A percentile compares a stretch with the other conserved stretches of the same genome.
phyloP scores from a whole-genome alignment of 805 yeast species.

The Candida boidinii region DNA sequence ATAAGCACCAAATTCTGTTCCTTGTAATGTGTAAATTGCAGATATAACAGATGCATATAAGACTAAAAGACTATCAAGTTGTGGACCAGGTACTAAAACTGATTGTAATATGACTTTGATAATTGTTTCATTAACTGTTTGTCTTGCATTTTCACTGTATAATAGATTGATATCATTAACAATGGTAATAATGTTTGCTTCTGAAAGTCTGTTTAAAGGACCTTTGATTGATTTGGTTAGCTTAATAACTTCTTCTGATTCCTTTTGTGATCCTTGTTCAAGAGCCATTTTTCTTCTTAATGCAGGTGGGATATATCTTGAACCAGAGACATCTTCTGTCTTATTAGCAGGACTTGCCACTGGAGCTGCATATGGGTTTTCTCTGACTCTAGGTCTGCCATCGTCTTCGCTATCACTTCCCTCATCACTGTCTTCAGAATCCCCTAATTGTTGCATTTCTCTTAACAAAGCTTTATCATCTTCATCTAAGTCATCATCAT shows the following conservation, averaged over 20 bases:
- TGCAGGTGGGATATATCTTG: conserved; percentile 81
- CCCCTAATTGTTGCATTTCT: conserved; percentile 21
- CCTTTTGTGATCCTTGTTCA: conserved; percentile 19
- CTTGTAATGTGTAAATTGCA: conserved; percentile 69
- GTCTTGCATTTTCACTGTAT: conserved; percentile 64
- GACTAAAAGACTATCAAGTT: conserved; percentile 71
- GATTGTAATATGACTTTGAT: conserved; percentile 58
- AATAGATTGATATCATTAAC: conserved; percentile 59
- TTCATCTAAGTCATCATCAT: conserved; percentile 21
- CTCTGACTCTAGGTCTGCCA: conserved; percentile 32
- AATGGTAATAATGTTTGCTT: conserved; percentile 67
- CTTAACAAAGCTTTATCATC: conserved; percentile 20
- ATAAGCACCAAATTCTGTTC: conserved; percentile 84
- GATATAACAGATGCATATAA: conserved; percentile 71
- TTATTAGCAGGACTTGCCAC: conserved; percentile 11
- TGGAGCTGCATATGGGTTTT: conserved; percentile 74
- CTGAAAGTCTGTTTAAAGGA: conserved; percentile 81
- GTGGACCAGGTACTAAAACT: conserved; percentile 50
- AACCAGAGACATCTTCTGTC: conserved; percentile 17
- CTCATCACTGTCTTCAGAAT: conserved; percentile 13
- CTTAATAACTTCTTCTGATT: conserved; percentile 36
- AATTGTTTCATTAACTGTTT: conserved; percentile 65
- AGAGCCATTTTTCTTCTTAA: conserved; percentile 46
- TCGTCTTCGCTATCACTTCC: conserved; percentile 17
- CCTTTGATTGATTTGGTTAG: conserved; percentile 68